phyloP scores from a whole-genome alignment of 176 grass and related monocot species.

The Zoysia pacifica region DNA sequence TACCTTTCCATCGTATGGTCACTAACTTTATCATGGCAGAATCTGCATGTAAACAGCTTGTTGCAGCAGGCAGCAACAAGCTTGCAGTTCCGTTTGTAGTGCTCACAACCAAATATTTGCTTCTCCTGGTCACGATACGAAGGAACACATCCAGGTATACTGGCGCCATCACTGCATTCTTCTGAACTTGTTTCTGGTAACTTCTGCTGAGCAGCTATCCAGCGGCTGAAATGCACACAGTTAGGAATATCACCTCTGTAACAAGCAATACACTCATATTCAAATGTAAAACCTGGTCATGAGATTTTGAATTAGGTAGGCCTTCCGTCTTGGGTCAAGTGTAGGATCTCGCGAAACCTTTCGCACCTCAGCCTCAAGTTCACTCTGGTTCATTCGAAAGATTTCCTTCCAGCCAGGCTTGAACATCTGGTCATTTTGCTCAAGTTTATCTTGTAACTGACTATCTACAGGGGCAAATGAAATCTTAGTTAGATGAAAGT shows the following conservation, averaged over 20 bases:
- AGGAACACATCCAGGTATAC: conserved; percentile 73
- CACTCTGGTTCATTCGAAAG: conserved; percentile 98
- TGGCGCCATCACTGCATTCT: conserved; percentile 47
- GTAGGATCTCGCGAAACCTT: conserved; percentile 96
- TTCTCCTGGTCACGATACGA: conserved; percentile 76
- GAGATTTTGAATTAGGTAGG: conserved; percentile 98
- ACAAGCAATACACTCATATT: conserved; percentile 19
- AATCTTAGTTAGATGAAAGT: conserved; percentile 24
- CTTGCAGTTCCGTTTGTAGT: conserved; percentile 98
- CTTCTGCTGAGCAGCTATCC: conserved; percentile 99
- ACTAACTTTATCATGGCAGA: conserved; percentile 99
- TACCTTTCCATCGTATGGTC: conserved; percentile 99
- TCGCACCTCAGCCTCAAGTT: conserved; percentile 92
- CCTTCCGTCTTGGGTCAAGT: conserved; percentile 95
- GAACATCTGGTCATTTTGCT: conserved; percentile 86
- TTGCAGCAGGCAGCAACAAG: conserved; percentile 92
- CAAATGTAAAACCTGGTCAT: conserved; percentile 82
- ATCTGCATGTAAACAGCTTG: conserved; percentile 94
- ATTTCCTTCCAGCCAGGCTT: conserved; percentile 99
- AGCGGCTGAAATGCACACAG: conserved; percentile 61
- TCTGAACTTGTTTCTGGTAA: conserved; percentile 64
- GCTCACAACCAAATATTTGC: conserved; percentile 89
- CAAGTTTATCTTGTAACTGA: conserved; percentile 66
- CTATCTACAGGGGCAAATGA: conserved; percentile 44
- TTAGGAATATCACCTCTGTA: conserved; percentile 34